Conservation (phyloP, 148 eudicot species). For the Spergularia marina region DNA sequence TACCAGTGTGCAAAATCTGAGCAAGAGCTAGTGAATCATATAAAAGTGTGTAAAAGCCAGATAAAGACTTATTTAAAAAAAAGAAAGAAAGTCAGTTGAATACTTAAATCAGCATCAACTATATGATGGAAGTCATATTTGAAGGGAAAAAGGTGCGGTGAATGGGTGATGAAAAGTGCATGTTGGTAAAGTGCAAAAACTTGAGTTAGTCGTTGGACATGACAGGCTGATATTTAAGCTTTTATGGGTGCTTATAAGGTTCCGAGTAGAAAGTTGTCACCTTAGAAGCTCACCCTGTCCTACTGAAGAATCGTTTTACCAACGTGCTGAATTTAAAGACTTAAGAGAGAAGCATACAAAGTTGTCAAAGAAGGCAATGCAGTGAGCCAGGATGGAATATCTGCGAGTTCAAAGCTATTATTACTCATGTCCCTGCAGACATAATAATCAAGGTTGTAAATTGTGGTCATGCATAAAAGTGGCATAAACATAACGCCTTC, state of each 20-base stretch:
- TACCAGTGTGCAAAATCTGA: too few relatives aligned
- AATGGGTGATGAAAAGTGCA: too few relatives aligned
- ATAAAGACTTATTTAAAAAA: too few relatives aligned
- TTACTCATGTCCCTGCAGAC: constrained; percentile 75
- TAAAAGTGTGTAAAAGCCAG: too few relatives aligned
- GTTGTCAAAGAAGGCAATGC: constrained; percentile 51
- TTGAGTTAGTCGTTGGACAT: too few relatives aligned
- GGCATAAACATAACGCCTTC: neutral
- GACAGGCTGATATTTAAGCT: neutral
- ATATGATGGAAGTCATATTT: too few relatives aligned
- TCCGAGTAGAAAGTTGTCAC: neutral
- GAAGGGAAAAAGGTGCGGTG: too few relatives aligned
- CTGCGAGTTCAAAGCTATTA: constrained; percentile 49
- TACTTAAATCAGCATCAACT: too few relatives aligned
- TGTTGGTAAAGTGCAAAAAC: too few relatives aligned
- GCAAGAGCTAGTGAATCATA: too few relatives aligned
- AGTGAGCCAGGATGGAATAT: constrained; percentile 57
- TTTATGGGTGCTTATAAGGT: neutral
- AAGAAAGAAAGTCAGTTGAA: too few relatives aligned
- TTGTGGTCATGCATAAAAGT: neutral
- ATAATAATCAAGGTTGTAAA: neutral
- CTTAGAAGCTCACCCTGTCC: neutral
- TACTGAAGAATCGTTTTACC: neutral
- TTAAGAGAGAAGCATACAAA: constrained; percentile 37
- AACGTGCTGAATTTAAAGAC: neutral